phyloP scores from a whole-genome alignment of 179 eudicot genomes.

The Nepenthes alata region DNA sequence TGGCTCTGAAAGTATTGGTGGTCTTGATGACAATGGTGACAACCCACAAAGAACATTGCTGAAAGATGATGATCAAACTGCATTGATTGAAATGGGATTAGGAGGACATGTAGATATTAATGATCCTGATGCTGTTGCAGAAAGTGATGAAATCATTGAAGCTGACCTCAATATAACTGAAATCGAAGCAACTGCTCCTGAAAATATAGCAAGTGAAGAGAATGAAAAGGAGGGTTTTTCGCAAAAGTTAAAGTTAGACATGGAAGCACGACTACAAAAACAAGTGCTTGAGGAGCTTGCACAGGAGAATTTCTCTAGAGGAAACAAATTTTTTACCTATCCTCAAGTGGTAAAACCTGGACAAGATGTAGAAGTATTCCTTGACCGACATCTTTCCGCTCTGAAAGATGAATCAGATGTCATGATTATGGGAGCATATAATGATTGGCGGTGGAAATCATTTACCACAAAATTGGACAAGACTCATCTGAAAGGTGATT shows the following conservation, averaged over 20 bases:
- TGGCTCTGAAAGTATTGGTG: background rate
- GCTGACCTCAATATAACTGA: constrained; percentile 7
- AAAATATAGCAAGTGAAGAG: constrained; percentile 7
- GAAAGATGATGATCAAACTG: background rate
- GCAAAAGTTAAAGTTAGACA: constrained; percentile 44
- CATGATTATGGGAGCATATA: constrained; percentile 84
- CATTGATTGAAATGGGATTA: background rate
- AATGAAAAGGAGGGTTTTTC: constrained; percentile 25
- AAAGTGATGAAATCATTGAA: constrained; percentile 3
- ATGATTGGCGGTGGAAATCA: constrained; percentile 91
- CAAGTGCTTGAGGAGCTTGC: constrained; percentile 60
- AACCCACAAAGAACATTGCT: background rate
- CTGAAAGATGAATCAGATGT: constrained; percentile 57
- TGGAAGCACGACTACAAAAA: constrained; percentile 44
- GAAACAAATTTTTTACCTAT: constrained; percentile 55
- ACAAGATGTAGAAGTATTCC: constrained; percentile 57
- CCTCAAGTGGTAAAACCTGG: constrained; percentile 64
- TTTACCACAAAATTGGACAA: constrained; percentile 58
- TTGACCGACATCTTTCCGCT: constrained; percentile 64
- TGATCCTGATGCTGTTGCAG: background rate
- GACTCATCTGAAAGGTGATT: constrained; percentile 65
- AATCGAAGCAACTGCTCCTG: constrained; percentile 6
- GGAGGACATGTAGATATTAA: constrained; percentile 4
- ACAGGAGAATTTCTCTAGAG: constrained; percentile 41
- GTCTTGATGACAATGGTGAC: background rate